A percentile compares a stretch with the other conserved stretches of the same genome.
Conservation (phyloP, 306 rosid genomes). For the Corylus avellana region DNA sequence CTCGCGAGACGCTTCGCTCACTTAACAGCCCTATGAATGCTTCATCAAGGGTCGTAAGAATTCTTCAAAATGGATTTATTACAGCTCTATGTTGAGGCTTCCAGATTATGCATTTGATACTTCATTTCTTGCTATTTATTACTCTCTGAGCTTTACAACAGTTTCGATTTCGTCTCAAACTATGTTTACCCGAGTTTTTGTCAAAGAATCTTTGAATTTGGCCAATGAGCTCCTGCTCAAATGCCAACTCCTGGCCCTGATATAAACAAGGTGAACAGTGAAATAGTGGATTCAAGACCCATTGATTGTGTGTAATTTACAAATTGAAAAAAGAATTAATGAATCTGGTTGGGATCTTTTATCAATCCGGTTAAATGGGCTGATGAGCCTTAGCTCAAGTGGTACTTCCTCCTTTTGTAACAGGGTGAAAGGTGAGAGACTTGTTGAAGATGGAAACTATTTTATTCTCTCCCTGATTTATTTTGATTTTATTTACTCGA, state of each 20-base stretch:
- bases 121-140: neutral
- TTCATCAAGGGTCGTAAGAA: neutral
- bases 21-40: neutral
- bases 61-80: neutral
- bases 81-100: constrained; percentile 1
- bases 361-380: neutral
- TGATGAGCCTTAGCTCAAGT: neutral
- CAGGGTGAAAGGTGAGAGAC: too few species aligned
- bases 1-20: too few species aligned
- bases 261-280: neutral
- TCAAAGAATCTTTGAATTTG: neutral
- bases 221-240: neutral
- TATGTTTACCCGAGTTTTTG: neutral
- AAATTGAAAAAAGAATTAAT: neutral
- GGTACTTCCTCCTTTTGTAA: too few species aligned
- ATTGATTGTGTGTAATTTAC: neutral
- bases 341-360: neutral
- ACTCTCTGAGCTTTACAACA: neutral
- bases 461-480: too few species aligned
- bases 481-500: too few species aligned
- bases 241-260: neutral
- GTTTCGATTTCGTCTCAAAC: neutral
- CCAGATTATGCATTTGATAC: neutral
- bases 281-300: neutral
- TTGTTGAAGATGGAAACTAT: too few species aligned